These are phyloP conservation scores for Xanthoparmelia taractica DNA, from an alignment of 495 filamentous ascomycete genomes.

Conservation along the genomic window DNA sequence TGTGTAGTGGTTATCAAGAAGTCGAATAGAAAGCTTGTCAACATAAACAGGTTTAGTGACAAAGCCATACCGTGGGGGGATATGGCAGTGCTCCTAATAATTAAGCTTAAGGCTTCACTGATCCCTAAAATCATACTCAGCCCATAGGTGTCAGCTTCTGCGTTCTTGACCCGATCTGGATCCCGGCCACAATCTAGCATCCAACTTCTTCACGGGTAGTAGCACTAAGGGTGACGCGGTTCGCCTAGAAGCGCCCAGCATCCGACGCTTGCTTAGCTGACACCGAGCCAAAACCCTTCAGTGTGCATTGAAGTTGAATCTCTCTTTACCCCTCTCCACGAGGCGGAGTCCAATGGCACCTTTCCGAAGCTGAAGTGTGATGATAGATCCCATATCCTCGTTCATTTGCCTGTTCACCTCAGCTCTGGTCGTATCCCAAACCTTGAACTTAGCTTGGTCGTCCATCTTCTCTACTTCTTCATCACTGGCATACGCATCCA, in stretches of 20 bases:
- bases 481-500: constrained; percentile 54
- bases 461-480: constrained; percentile 42
- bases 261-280: not conserved
- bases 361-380: constrained; percentile 56
- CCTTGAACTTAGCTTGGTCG: constrained; percentile 29
- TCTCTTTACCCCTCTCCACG: constrained; percentile 54
- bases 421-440: constrained; percentile 49
- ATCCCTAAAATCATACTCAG: not conserved
- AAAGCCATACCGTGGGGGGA: not conserved
- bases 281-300: not conserved
- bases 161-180: not conserved
- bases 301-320: constrained; percentile 33
- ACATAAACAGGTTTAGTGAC: not conserved
- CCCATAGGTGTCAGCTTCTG: not conserved
- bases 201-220: not conserved
- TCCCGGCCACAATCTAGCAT: not conserved
- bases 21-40: not conserved
- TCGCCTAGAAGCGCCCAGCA: not conserved
- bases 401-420: constrained; percentile 34
- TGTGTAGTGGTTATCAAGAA: not conserved
- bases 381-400: constrained; percentile 40
- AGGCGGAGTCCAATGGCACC: constrained; percentile 53
- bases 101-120: not conserved
- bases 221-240: not conserved
- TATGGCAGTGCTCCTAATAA: not conserved